Conservation (phyloP, 2,329 filamentous ascomycete species). For the Capronia coronata region DNA sequence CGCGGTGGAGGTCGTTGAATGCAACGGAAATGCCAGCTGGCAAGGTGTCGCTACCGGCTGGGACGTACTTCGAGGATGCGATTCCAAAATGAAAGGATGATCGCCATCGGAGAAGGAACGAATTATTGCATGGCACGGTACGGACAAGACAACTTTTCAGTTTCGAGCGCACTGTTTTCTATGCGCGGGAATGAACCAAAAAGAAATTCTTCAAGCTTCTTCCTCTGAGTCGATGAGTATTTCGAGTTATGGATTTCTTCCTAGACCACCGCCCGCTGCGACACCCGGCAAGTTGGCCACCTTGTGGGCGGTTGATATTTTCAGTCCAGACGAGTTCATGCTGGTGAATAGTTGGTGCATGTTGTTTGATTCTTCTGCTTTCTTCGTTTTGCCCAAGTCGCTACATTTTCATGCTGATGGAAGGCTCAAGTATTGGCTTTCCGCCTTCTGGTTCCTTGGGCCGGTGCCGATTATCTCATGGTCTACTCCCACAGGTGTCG, state of each 20-base stretch:
- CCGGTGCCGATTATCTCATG: no score
- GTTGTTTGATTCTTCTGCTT: no score
- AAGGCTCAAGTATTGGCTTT: no score
- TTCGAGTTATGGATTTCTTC: background rate
- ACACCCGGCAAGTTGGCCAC: background rate
- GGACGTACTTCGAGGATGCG: background rate
- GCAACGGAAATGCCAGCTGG: background rate
- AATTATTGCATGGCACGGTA: slow-evolving; percentile 2
- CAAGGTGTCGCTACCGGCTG: background rate
- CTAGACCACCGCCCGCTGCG: no score
- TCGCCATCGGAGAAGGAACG: background rate
- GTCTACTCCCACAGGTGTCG: no score
- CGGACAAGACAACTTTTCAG: background rate
- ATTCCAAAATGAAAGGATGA: background rate
- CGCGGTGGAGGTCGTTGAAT: background rate
- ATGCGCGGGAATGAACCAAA: slow-evolving; percentile 1
- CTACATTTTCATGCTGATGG: no score
- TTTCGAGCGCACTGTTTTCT: background rate
- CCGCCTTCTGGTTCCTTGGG: no score
- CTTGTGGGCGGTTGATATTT: background rate
- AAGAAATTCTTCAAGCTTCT: background rate
- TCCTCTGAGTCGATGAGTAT: background rate
- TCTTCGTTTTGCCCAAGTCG: no score
- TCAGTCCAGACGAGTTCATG: no score
- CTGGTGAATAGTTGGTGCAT: no score